These are phyloP conservation scores for Volvariella surrecta DNA, from an alignment of 1,284 basidiomycete species.

Conservation along the genomic window DNA sequence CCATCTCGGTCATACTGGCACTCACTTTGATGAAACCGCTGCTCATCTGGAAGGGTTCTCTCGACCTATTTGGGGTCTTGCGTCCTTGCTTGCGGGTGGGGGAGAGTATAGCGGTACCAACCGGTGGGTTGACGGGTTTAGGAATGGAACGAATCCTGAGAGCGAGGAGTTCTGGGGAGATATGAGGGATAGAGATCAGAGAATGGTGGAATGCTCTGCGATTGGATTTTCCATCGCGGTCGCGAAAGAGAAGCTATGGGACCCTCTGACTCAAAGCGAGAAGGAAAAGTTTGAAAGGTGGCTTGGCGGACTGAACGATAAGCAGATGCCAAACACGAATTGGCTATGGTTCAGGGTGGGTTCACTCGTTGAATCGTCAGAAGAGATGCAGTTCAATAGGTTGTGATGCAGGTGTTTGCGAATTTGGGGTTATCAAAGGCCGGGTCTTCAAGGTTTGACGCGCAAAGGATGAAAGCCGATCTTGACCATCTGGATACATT, in stretches of 20 bases:
- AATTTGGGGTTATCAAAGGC: slow-evolving; percentile 64
- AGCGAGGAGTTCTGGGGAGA: slow-evolving; percentile 69
- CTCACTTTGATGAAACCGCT: slow-evolving; percentile 68
- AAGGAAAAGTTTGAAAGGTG: slow-evolving; percentile 57
- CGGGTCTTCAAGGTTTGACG: slow-evolving; percentile 49
- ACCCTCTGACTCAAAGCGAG: slow-evolving; percentile 42
- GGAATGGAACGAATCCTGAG: slow-evolving; percentile 56
- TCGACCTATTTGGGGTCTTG: slow-evolving; percentile 69
- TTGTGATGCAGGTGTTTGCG: slow-evolving; percentile 49
- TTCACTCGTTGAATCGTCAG: slow-evolving; percentile 5
- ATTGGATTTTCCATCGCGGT: slow-evolving; percentile 67
- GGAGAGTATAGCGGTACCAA: slow-evolving; percentile 44
- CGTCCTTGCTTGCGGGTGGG: slow-evolving; percentile 58
- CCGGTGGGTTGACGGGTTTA: slow-evolving; percentile 60
- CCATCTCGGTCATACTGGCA: slow-evolving; percentile 63
- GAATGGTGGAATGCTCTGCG: slow-evolving; percentile 79
- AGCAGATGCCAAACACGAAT: slow-evolving; percentile 68
- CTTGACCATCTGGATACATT: slow-evolving; percentile 75
- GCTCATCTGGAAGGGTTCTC: slow-evolving; percentile 74
- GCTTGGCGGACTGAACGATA: slow-evolving; percentile 71
- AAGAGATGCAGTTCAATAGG: slow-evolving; percentile 2
- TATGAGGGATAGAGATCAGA: slow-evolving; percentile 68
- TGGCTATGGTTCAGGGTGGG: slow-evolving; percentile 76
- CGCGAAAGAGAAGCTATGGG: slow-evolving; percentile 58
- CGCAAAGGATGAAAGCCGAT: slow-evolving; percentile 60